Base-by-base conservation (phyloP, 1,139 yeast species). In the Pichia sp. region DNA sequence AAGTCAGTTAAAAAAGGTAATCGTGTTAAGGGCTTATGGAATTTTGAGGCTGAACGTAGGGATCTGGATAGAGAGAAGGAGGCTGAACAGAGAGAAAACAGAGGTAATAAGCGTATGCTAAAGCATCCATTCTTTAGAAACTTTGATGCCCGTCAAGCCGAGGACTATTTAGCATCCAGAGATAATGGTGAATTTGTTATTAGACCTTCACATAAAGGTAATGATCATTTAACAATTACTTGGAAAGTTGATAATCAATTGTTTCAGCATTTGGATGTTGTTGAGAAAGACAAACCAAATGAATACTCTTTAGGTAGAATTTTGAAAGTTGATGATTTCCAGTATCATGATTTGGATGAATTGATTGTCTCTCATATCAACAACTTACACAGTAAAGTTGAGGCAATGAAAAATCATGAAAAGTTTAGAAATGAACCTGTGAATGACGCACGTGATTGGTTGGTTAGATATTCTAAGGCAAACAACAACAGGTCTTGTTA, bases 171-270 rank as follows among this genome's bases (percentile, higher is more conserved):
- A 56, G 96, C 96, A 11, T 84, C 95, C 14, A 76, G 84, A 60
- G 77, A 80, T 36, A 81, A 89, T 46, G 99, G 99, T 38, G 96
- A 86, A 54, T 77, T 88, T 64, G 95, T 93, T 25, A 85, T 91
- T 44, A 77, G 99, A 52, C 98, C 97, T 10, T 88, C 96, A 1
- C 85, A 95, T 7, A 79, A 81, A 48, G 98, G 98, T 28, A 72
- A 77, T 34, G 84, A 85, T 50, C 96, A 79, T 61, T 72, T 91
- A 53, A 89, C 96, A 2, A 83, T 89, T 31, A 91, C 99, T 0
- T 91, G 98, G 97, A 91, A 91, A 60, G 89, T 93, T 31, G 91
- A 86, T 46, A 91, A 84, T 55, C 84, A 81, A 58, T 67, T 91
- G 50, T 93, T 83, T 65, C 98, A 93, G 60, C 97, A 91, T 60